Base-by-base conservation (phyloP, 75 land plant species). In the Selaginella moellendorffii region DNA sequence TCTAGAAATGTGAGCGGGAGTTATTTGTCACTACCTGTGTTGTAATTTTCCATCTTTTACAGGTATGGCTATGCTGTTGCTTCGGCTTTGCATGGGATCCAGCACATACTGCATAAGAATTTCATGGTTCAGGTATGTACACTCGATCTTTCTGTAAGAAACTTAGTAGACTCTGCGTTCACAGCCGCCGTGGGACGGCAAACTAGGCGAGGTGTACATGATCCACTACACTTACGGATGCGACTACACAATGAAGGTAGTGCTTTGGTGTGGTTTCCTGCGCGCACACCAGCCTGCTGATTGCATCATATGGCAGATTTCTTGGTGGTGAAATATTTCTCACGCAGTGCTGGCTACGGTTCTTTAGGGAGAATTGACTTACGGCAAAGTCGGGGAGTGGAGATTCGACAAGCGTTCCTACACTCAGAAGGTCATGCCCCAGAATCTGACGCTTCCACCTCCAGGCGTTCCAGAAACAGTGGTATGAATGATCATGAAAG, bases 61-160 rank as follows among this genome's bases (percentile, higher is more conserved):
- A 95, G 99, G 99, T 95, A 95, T 81, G 97, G 78, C 10, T 95
- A 95, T 78, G 99, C 99, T 69, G 76, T 87, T 73, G 85, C 97
- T 29, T 86, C 97, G 46, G 99, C 97, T 21, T 54, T 90, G 19
- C 97, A 95, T 71, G 97, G 83, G 27, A 88, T 90, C 26, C 63
- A 67, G 53, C 86, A 90, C 71, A 85, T 80, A 66, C 74, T 95
- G 52, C 73, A 69, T 58, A 86, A 80, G 63, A 87, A 95, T 61
- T 90, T 95, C 77, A 95, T 95, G 99, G 72, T 90, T 67, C 99
- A 95, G 97, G 99, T 90, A 27, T 27, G 12, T 31, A 65, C 22
- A 24, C 20, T 29, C 23, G 26, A 51, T 31, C 54, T 54, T 2
- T 20, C 59, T 8, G 24, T 24, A 20, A 8, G 9, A 20, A 2